Percentiles rank a stretch among this genome's conserved stretches.
Conservation (phyloP, 2,329 filamentous ascomycete genomes). For the Hypoxylon sp. region DNA sequence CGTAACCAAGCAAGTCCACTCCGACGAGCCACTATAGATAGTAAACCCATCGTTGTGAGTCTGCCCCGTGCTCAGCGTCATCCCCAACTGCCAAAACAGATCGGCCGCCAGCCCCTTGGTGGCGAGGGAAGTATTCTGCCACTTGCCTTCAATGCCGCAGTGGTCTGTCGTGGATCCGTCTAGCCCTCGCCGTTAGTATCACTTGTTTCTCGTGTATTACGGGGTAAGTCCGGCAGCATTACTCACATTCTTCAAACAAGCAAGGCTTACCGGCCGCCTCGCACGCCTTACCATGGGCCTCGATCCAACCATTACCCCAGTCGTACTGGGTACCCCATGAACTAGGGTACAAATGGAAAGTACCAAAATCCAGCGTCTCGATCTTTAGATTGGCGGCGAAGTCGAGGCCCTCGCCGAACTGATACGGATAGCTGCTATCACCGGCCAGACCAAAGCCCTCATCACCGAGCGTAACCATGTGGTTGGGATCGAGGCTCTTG, state of each 20-base stretch:
- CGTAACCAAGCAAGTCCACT: slow-evolving; percentile 62
- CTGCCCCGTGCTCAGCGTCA: slow-evolving; percentile 58
- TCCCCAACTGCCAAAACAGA: slow-evolving; percentile 55
- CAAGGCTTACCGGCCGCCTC: slow-evolving; percentile 59
- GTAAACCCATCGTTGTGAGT: slow-evolving; percentile 62
- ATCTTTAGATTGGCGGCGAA: slow-evolving; percentile 59
- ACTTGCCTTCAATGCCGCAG: slow-evolving; percentile 51
- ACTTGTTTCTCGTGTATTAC: not conserved
- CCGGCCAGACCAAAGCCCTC: slow-evolving; percentile 65
- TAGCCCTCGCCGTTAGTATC: slow-evolving; percentile 17
- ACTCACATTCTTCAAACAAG: slow-evolving; percentile 60
- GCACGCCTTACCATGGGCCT: slow-evolving; percentile 57
- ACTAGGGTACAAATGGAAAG: slow-evolving; percentile 58
- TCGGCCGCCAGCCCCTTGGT: slow-evolving; percentile 51
- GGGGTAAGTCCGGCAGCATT: not conserved
- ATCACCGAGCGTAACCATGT: slow-evolving; percentile 76
- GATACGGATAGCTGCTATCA: slow-evolving; percentile 68
- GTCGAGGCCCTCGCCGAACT: slow-evolving; percentile 66
- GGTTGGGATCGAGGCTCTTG: slow-evolving; percentile 72
- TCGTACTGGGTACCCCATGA: slow-evolving; percentile 55
- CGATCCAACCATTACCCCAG: slow-evolving; percentile 58
- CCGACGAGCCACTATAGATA: slow-evolving; percentile 59
- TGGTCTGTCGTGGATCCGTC: slow-evolving; percentile 51
- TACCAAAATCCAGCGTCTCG: slow-evolving; percentile 52
- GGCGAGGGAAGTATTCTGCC: slow-evolving; percentile 52